Percentiles rank a stretch among this genome's conserved stretches.
Evolutionary conservation across 257 asterid species (phyloP).

Genomic region (Solanum sejunctum): DNA sequence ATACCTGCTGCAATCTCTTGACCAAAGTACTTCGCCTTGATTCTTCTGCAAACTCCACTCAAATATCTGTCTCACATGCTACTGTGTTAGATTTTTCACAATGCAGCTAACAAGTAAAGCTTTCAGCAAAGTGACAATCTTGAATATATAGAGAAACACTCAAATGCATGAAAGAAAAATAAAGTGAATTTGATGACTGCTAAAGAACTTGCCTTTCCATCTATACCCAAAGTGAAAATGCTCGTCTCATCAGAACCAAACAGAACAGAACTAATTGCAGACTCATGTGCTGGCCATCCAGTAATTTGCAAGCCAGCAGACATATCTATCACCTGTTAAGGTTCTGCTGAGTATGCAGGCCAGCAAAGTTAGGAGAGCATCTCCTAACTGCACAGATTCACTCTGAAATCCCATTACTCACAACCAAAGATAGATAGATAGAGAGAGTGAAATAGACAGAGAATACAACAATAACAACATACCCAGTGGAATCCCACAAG

Average conservation of each 20-base stretch:
- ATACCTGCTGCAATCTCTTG: slow-evolving; percentile 78
- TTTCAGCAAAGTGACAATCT: neutral
- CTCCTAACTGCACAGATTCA: neutral
- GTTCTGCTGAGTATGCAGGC: neutral
- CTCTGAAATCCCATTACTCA: neutral
- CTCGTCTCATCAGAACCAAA: slow-evolving; percentile 96
- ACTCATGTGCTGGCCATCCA: slow-evolving; percentile 99
- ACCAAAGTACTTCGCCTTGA: slow-evolving; percentile 91
- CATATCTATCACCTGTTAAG: slow-evolving; percentile 72
- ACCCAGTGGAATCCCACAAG: too few species aligned
- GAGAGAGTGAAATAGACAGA: too few species aligned
- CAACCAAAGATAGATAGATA: neutral
- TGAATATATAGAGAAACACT: neutral
- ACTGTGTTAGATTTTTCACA: neutral
- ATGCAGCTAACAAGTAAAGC: neutral
- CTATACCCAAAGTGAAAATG: slow-evolving; percentile 83
- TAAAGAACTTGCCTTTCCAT: slow-evolving; percentile 68
- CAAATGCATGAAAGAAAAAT: slow-evolving; percentile 1
- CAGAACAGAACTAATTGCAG: slow-evolving; percentile 74
- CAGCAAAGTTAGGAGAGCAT: neutral
- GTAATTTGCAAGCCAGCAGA: slow-evolving; percentile 92
- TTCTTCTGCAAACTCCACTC: slow-evolving; percentile 98
- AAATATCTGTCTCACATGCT: slow-evolving; percentile 44
- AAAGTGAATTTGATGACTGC: slow-evolving; percentile 5
- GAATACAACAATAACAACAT: too few species aligned